Conservation (phyloP, 2,329 filamentous ascomycete genomes). For the Microdochium trichocladiopsis region DNA sequence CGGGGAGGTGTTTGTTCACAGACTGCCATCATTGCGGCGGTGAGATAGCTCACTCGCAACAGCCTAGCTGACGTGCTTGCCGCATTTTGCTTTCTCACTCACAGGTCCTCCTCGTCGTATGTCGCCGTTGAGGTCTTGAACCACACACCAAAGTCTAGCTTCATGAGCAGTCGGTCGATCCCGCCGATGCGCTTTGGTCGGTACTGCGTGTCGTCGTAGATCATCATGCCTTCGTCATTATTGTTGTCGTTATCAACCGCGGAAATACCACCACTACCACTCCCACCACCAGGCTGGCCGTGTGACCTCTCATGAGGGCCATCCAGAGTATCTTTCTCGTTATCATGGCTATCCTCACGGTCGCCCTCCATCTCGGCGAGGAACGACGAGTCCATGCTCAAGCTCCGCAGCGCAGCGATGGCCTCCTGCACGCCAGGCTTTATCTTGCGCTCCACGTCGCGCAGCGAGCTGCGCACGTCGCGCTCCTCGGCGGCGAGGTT, state of each 20-base stretch:
- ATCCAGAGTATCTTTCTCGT: too few species aligned
- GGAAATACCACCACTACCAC: too few species aligned
- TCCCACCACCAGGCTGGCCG: too few species aligned
- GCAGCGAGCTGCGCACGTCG: slow-evolving; percentile 58
- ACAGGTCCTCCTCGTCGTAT: not conserved
- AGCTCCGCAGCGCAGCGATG: slow-evolving; percentile 43
- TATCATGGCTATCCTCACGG: too few species aligned
- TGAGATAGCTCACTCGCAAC: too few species aligned
- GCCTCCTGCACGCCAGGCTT: slow-evolving; percentile 62
- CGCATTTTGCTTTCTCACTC: slow-evolving; percentile 4
- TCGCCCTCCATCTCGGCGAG: slow-evolving; percentile 34
- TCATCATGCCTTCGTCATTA: slow-evolving; percentile 7
- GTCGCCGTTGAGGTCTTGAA: slow-evolving; percentile 28
- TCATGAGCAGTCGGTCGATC: slow-evolving; percentile 83
- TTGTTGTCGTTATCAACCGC: too few species aligned
- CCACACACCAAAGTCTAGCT: slow-evolving; percentile 67
- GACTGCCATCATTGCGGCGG: too few species aligned
- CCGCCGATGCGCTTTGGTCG: slow-evolving; percentile 68
- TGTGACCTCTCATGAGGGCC: too few species aligned
- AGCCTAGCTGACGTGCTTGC: too few species aligned
- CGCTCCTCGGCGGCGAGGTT: slow-evolving; percentile 67
- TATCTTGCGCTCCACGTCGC: slow-evolving; percentile 55
- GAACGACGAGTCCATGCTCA: slow-evolving; percentile 38
- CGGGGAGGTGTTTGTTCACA: too few species aligned
- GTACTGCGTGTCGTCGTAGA: slow-evolving; percentile 34